phyloP scores from a whole-genome alignment of 2,329 filamentous ascomycete genomes.

The Macrophomina pseudophaseolina region DNA sequence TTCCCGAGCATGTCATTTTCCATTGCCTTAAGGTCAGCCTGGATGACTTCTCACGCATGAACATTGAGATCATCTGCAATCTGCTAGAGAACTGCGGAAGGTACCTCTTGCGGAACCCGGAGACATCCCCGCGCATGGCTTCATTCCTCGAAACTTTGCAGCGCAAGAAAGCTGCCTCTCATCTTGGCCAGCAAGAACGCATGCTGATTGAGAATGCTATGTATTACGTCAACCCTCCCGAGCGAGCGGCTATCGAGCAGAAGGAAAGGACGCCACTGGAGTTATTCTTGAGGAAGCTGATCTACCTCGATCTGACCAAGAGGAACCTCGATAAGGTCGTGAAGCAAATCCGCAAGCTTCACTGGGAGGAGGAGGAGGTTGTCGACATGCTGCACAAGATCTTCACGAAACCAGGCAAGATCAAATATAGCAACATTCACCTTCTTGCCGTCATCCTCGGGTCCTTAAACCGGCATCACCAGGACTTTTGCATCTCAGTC shows the following conservation, averaged over 20 bases:
- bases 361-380: constrained; percentile 94
- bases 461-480: constrained; percentile 88
- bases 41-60: constrained; percentile 98
- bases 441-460: constrained; percentile 88
- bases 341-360: constrained; percentile 91
- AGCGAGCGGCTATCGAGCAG: constrained; percentile 91
- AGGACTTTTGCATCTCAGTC: constrained; percentile 85
- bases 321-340: constrained; percentile 91
- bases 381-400: constrained; percentile 83
- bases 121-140: constrained; percentile 90
- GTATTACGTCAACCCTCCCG: constrained; percentile 96
- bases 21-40: constrained; percentile 97
- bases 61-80: constrained; percentile 98
- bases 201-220: constrained; percentile 99
- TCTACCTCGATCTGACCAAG: constrained; percentile 93
- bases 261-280: constrained; percentile 95
- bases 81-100: constrained; percentile 95
- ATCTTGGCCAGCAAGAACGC: constrained; percentile 92
- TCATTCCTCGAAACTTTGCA: constrained; percentile 94
- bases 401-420: constrained; percentile 94
- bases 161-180: constrained; percentile 93
- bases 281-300: constrained; percentile 86
- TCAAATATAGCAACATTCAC: constrained; percentile 97
- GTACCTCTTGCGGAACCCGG: constrained; percentile 88
- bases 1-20: constrained; percentile 98